Evolutionary conservation across 2,329 filamentous ascomycete genomes (phyloP), one percentile per base, ranked within the genome.

Genomic region (Colletotrichum truncatum): DNA sequence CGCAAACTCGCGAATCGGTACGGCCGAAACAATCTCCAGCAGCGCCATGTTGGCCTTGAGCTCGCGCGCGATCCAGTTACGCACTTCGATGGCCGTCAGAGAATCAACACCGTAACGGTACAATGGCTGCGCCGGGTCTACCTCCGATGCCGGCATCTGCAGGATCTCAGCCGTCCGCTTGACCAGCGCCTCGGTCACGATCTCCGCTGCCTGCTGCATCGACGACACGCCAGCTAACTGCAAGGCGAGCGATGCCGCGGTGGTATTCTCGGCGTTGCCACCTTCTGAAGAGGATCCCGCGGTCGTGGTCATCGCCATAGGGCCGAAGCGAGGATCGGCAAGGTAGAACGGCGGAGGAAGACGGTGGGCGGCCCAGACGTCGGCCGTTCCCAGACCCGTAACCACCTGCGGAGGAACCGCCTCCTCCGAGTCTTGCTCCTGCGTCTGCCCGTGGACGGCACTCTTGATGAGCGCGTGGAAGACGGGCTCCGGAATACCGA

Each of bases 341-440:
- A 82, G 80, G 57, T 80, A 75, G 70, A 85, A 87, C 68, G 87
- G 85, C 7, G 73, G 73, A 8, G 84, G 77, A 16, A 87, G 76
- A 0, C 85, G 45, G 3, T 48, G 45, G 45, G 45, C 4, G 0
- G 45, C 45, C 45, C 45, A 48, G 45, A 48, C 45, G 14, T 48
- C 85, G 14, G 85, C 85, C 1, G 84, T 86, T 9, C 85, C 84
- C 7, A 86, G 79, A 6, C 84, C 83, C 23, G 84, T 80, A 11
- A 84, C 76, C 10, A 87, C 70, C 67, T 86, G 84, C 0, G 81
- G 68, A 1, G 84, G 85, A 30, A 81, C 74, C 53, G 5, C 68
- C 66, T 1, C 68, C 68, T 4, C 70, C 64, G n/a, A 72, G 71
- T 32, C 76, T 75, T 38, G 71, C 74, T 0, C 75, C 77, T 30